Conservation (phyloP, 805 yeast genomes). For the Lachancea lanzarotensis region DNA sequence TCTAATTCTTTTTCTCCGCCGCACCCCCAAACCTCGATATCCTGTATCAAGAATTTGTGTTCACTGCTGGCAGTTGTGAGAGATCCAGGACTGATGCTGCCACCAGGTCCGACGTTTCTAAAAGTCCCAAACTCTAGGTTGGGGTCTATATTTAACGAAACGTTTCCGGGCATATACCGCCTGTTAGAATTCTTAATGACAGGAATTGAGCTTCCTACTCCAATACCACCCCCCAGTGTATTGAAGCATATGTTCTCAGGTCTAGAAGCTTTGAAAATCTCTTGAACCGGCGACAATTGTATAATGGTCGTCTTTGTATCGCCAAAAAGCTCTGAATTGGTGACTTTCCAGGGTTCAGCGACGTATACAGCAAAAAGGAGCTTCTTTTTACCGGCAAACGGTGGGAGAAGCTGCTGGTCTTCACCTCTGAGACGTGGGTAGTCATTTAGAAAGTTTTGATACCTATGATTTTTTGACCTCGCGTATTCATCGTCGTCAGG, state of each 20-base stretch:
- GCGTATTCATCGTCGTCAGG: slow-evolving; percentile 22
- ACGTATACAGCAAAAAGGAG: slow-evolving; percentile 61
- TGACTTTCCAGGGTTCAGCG: slow-evolving; percentile 67
- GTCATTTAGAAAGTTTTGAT: slow-evolving; percentile 43
- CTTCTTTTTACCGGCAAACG: slow-evolving; percentile 30
- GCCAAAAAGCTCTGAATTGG: slow-evolving; percentile 71
- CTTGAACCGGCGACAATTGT: slow-evolving; percentile 62
- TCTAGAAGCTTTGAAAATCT: slow-evolving; percentile 40
- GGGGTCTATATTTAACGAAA: slow-evolving; percentile 72
- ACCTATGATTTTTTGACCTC: slow-evolving; percentile 33
- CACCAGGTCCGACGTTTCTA: slow-evolving; percentile 58
- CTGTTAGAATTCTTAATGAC: slow-evolving; percentile 39
- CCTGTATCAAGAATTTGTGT: slow-evolving; percentile 61
- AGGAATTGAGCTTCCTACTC: slow-evolving; percentile 73
- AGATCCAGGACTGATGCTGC: slow-evolving; percentile 38
- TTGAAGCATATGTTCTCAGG: slow-evolving; percentile 55
- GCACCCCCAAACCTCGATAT: slow-evolving; percentile 87
- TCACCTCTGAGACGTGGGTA: slow-evolving; percentile 38
- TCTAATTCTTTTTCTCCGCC: slow-evolving; percentile 73
- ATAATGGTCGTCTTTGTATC: slow-evolving; percentile 49
- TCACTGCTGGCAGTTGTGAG: slow-evolving; percentile 41
- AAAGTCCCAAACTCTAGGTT: slow-evolving; percentile 76
- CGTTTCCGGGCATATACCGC: slow-evolving; percentile 61
- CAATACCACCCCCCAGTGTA: slow-evolving; percentile 72
- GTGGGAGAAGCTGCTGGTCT: slow-evolving; percentile 20